Percentiles rank a stretch among this genome's conserved stretches.
These are phyloP conservation scores for Erigeron philadelphicus DNA, from an alignment of 140 eudicot genomes.

Conservation along the genomic window DNA sequence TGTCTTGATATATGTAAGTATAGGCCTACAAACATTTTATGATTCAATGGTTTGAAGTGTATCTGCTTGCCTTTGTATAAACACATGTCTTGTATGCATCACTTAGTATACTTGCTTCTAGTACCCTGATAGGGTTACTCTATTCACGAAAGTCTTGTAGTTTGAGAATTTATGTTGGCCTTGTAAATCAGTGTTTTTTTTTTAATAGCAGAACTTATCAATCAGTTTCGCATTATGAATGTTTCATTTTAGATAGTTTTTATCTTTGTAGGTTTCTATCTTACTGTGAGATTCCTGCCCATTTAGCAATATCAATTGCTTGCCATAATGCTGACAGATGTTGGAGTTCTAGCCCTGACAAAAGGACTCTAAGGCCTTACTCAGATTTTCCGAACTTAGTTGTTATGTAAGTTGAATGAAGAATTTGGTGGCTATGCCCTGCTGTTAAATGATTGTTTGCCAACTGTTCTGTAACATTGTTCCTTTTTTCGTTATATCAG, in stretches of 20 bases:
- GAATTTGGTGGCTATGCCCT: slow-evolving; percentile 22
- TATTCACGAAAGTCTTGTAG: neutral
- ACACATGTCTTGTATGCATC: no score
- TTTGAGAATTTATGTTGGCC: neutral
- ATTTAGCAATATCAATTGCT: slow-evolving; percentile 72
- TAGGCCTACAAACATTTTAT: neutral
- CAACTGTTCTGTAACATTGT: slow-evolving; percentile 28
- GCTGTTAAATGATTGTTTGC: slow-evolving; percentile 24
- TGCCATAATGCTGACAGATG: slow-evolving; percentile 83
- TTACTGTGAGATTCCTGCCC: slow-evolving; percentile 63
- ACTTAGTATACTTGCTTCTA: no score
- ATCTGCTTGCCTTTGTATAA: no score
- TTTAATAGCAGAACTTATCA: neutral
- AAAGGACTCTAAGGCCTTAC: slow-evolving; percentile 56
- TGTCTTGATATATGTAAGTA: neutral
- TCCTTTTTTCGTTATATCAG: slow-evolving; percentile 34
- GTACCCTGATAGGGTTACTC: neutral
- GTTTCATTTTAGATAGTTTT: slow-evolving; percentile 10
- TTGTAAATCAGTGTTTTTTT: neutral
- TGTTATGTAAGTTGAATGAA: slow-evolving; percentile 60
- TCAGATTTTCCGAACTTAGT: slow-evolving; percentile 69
- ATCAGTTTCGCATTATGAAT: neutral
- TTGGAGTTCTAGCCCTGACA: slow-evolving; percentile 70
- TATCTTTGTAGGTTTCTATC: slow-evolving; percentile 61
- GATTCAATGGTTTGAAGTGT: neutral